phyloP scores from a whole-genome alignment of 1,284 basidiomycete genomes.

The Sanguinoderma infundibulare region DNA sequence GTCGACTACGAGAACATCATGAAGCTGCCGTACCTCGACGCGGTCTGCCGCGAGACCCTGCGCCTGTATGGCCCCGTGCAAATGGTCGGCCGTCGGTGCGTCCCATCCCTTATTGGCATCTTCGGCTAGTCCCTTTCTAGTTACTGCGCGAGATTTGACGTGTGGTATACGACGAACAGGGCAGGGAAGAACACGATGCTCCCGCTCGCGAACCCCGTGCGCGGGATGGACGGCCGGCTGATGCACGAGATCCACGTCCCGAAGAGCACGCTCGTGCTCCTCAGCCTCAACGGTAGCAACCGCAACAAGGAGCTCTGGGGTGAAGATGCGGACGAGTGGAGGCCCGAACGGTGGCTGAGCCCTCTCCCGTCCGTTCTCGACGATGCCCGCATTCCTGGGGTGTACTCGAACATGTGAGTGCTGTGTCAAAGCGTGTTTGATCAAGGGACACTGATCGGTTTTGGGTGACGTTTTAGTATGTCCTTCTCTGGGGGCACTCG shows the following conservation, averaged over 20 bases:
- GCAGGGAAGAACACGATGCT: constrained; percentile 22
- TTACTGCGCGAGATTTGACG: neutral
- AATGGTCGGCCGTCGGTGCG: neutral
- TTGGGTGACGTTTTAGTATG: constrained; percentile 5
- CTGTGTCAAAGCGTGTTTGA: neutral
- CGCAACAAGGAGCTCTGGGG: constrained; percentile 25
- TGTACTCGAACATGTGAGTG: constrained; percentile 27
- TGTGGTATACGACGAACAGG: constrained; percentile 13
- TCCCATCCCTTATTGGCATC: constrained; percentile 19
- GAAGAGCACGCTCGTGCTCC: constrained; percentile 6
- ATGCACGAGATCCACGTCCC: neutral
- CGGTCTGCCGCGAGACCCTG: constrained; percentile 38
- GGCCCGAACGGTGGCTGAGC: constrained; percentile 26
- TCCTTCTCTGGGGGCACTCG: constrained; percentile 16
- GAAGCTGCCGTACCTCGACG: constrained; percentile 38
- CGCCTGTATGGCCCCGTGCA: neutral
- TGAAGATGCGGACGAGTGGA: constrained; percentile 28
- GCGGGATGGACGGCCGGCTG: constrained; percentile 8
- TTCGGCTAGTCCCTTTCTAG: neutral
- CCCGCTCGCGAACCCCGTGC: constrained; percentile 30
- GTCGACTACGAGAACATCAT: constrained; percentile 35
- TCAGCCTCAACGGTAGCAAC: constrained; percentile 16
- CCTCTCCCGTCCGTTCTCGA: constrained; percentile 11
- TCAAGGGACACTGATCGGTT: neutral
- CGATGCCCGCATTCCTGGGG: constrained; percentile 22